Conservation (phyloP, 2,329 filamentous ascomycete genomes). For the Sporothrix humicola region DNA sequence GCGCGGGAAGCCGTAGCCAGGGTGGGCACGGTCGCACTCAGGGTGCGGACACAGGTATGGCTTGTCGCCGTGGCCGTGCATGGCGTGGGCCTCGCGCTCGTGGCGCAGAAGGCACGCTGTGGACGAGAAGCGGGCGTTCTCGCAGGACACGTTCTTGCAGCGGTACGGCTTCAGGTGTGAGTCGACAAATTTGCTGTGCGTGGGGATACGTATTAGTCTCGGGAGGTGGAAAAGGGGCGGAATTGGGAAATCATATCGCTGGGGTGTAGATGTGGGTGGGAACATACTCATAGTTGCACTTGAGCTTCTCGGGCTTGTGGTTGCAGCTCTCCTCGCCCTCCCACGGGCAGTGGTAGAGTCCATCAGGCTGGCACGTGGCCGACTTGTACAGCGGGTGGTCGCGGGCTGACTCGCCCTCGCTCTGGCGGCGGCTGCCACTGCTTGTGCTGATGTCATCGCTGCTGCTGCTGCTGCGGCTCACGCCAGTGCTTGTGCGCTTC, state of each 20-base stretch:
- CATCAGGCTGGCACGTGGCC: slow-evolving; percentile 68
- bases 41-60: slow-evolving; percentile 88
- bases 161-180: slow-evolving; percentile 96
- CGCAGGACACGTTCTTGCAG: slow-evolving; percentile 84
- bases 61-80: slow-evolving; percentile 93
- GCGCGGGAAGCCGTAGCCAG: slow-evolving; percentile 88
- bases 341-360: slow-evolving; percentile 93
- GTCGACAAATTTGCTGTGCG: slow-evolving; percentile 87
- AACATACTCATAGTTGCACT: slow-evolving; percentile 97
- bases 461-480: slow-evolving; percentile 1
- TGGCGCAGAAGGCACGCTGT: slow-evolving; percentile 94
- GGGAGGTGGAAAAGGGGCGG: not conserved
- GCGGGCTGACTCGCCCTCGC: slow-evolving; percentile 63
- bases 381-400: slow-evolving; percentile 76
- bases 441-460: not conserved
- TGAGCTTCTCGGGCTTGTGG: slow-evolving; percentile 93
- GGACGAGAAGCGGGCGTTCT: slow-evolving; percentile 88
- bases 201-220: not conserved
- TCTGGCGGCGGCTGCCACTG: slow-evolving; percentile 56
- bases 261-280: not conserved
- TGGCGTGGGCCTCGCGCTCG: slow-evolving; percentile 92
- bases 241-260: not conserved
- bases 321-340: slow-evolving; percentile 73
- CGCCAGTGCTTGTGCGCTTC: not conserved
- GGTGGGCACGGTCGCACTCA: slow-evolving; percentile 81